phyloP scores from a whole-genome alignment of 495 filamentous ascomycete species.

The Chaetomidium leptoderma region DNA sequence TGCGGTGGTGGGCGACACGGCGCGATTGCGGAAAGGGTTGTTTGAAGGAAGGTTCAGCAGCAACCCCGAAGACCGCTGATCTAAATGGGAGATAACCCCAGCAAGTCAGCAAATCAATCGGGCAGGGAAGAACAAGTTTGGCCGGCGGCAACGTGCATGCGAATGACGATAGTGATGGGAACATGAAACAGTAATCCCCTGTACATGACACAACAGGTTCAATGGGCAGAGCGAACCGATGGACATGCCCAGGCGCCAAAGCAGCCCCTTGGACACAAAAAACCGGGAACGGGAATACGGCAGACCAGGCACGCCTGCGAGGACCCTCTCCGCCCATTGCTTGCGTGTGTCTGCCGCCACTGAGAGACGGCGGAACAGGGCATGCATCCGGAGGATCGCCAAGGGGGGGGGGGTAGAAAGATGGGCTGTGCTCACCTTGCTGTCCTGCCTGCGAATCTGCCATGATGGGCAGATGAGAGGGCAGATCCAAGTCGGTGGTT shows the following conservation, averaged over 20 bases:
- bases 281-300: constrained; percentile 33
- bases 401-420: constrained; percentile 4
- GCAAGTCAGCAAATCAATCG: constrained; percentile 32
- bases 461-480: constrained; percentile 25
- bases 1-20: constrained; percentile 59
- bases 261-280: constrained; percentile 19
- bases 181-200: constrained; percentile 50
- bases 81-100: constrained; percentile 33
- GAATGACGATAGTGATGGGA: constrained; percentile 43
- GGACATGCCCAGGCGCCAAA: constrained; percentile 23
- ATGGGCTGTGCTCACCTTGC: constrained; percentile 32
- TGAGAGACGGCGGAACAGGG: constrained; percentile 17
- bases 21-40: constrained; percentile 96
- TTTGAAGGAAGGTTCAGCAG: constrained; percentile 76
- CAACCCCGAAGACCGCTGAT: constrained; percentile 47
- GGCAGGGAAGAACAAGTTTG: constrained; percentile 26
- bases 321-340: constrained; percentile 15
- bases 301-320: constrained; percentile 23
- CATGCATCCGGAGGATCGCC: constrained; percentile 17
- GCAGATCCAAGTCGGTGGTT: constrained; percentile 3
- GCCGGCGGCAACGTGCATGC: constrained; percentile 38
- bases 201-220: constrained; percentile 48
- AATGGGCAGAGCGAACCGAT: constrained; percentile 36
- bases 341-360: constrained; percentile 17
- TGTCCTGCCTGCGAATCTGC: constrained; percentile 29